Evolutionary conservation across 2,329 filamentous ascomycete species (phyloP), one percentile per base, ranked within the genome.

Genomic region (Fusarium torulosum): DNA sequence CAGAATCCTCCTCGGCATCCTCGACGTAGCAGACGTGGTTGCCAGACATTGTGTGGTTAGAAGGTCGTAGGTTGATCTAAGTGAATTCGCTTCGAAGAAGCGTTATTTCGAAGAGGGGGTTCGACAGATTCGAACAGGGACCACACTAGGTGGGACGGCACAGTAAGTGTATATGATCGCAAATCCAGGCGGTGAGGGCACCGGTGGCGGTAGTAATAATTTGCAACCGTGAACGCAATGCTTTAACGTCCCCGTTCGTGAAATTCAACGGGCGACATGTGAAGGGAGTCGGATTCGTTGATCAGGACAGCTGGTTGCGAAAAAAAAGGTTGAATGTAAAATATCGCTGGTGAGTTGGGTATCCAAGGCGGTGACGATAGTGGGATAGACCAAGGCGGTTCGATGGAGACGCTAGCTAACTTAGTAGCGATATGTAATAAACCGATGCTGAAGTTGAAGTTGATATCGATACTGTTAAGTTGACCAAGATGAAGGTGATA

Each of bases 1-100:
- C 83, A 14, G 79, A 77, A 50, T 86, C 84, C 69, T 86, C 84
- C 71, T 86, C 83, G 45, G 78, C 83, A 56, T 86, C 85, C 74
- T 87, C 81, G 59, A 85, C 79, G 73, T 81, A 82, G 58, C 81
- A 80, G 54, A 82, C 77, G 70, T 77, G 68, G 27, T 76, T 73
- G 57, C 29, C 25, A 27, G 82, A 78, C 84, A 86, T 86, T 74
- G 73, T 77, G 75, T 67, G 50, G 63, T 46, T 63, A 52, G 49
- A 66, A 42, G 35, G 53, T 46, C 54, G 43, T 49, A 64, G 50
- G 66, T 69, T 62, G 49, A 69, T 59, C 52, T 69, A 58, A 58
- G 68, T 64, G 54, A 60, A 68, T 71, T 69, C 56, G 53, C 55
- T 58, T 67, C 60, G 41, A 54, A 55, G 40, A 66, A 72, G 67